These are phyloP conservation scores for Apiospora phragmitis DNA, from an alignment of 2,329 filamentous ascomycete genomes.

Conservation along the genomic window DNA sequence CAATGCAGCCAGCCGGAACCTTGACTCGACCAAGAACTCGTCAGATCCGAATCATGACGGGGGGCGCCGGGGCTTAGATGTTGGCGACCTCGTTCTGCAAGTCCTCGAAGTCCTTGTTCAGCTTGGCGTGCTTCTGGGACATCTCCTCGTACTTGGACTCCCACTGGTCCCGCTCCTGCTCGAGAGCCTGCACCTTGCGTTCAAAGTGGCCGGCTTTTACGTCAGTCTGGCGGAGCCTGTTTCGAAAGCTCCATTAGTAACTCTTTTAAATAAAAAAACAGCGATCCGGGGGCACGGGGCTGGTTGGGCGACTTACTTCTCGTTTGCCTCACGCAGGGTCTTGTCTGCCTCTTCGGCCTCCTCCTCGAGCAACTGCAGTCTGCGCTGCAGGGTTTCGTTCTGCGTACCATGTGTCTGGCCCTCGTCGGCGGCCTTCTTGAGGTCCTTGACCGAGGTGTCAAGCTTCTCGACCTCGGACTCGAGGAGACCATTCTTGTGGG, in stretches of 20 bases:
- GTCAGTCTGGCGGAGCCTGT: conserved; percentile 95
- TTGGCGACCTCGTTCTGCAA: conserved; percentile 91
- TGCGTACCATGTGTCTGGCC: conserved; percentile 81
- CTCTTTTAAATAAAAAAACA: conserved; percentile 5
- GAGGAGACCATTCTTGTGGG: conserved; percentile 91
- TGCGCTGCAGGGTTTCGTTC: conserved; percentile 88
- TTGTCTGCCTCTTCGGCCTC: conserved; percentile 96
- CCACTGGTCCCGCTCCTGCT: conserved; percentile 89
- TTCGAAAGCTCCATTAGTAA: conserved; percentile 18
- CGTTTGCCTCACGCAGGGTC: conserved; percentile 94
- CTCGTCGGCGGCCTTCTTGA: conserved; percentile 84
- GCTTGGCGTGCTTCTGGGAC: conserved; percentile 79
- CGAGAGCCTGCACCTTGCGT: conserved; percentile 97
- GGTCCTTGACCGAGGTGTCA: conserved; percentile 78
- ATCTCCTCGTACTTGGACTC: conserved; percentile 98
- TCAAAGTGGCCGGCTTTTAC: conserved; percentile 99
- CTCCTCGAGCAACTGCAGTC: conserved; percentile 94
- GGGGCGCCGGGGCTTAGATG: conserved; percentile 58
- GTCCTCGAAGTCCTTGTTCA: conserved; percentile 89
- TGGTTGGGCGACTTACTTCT: conserved; percentile 74
- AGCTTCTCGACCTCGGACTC: conserved; percentile 92
- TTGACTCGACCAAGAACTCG: conserved; percentile 10
- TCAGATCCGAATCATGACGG: background rate
- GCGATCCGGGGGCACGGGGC: background rate
- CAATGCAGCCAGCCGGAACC: background rate